Evolutionary conservation across 108 stramenopile species (phyloP).

Genomic region (Seminavis robusta): DNA sequence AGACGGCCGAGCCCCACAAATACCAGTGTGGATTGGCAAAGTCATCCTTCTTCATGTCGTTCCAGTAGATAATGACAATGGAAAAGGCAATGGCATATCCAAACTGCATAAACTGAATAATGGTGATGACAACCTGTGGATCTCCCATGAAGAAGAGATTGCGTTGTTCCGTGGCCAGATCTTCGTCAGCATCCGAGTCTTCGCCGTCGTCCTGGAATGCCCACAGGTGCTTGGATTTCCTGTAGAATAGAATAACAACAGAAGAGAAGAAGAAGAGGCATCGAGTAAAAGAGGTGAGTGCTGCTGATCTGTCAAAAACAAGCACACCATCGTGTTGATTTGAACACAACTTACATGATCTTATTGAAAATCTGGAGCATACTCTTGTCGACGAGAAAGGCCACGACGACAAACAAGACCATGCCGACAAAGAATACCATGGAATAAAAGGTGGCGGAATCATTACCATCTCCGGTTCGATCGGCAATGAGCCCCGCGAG

Average conservation of each 20-base stretch:
- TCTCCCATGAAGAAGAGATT: conserved; percentile 74
- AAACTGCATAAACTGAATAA: conserved; percentile 84
- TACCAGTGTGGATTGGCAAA: conserved; percentile 11
- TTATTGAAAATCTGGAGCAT: conserved; percentile 33
- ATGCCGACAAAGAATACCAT: conserved; percentile 33
- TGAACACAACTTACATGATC: conserved; percentile 27
- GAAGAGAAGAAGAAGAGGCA: no score
- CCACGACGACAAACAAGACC: conserved; percentile 34
- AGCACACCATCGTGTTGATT: neutral
- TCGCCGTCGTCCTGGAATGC: conserved; percentile 1
- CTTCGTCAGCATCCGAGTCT: neutral
- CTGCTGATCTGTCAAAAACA: neutral
- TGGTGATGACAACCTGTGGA: conserved; percentile 59
- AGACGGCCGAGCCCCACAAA: conserved; percentile 32
- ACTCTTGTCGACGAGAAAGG: conserved; percentile 27
- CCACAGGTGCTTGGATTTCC: no score
- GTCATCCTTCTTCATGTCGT: conserved; percentile 22
- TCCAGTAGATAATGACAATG: conserved; percentile 60
- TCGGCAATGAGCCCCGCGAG: conserved; percentile 51
- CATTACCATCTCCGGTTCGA: conserved; percentile 13
- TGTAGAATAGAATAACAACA: no score
- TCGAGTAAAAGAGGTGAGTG: neutral
- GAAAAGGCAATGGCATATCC: conserved; percentile 82
- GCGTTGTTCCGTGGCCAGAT: conserved; percentile 35
- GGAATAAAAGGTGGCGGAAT: conserved; percentile 26